Evolutionary conservation across 129 eudicot genomes (phyloP).

Genomic region (Artemisia argyi): DNA sequence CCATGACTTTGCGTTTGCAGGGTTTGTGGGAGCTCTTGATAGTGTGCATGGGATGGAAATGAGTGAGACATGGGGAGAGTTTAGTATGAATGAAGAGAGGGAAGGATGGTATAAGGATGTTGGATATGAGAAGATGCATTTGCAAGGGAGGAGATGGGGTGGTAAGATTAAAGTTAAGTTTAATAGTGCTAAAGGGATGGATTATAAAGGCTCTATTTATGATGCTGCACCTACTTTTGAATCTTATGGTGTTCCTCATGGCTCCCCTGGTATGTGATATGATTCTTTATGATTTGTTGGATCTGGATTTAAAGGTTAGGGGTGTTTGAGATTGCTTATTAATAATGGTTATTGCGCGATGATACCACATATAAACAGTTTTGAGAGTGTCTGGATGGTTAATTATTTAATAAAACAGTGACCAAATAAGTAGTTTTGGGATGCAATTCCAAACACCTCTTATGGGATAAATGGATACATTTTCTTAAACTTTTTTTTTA

Average conservation of each 20-base stretch:
- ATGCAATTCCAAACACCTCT: too few relatives aligned
- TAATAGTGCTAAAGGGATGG: slow-evolving; percentile 58
- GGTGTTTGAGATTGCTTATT: too few relatives aligned
- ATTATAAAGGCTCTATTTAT: slow-evolving; percentile 73
- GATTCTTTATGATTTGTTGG: neutral
- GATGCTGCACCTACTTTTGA: slow-evolving; percentile 84
- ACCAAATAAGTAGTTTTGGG: too few relatives aligned
- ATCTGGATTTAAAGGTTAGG: too few relatives aligned
- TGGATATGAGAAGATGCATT: slow-evolving; percentile 78
- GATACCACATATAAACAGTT: too few relatives aligned
- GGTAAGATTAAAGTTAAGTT: slow-evolving; percentile 54
- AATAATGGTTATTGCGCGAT: too few relatives aligned
- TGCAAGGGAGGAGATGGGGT: slow-evolving; percentile 93
- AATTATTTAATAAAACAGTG: too few relatives aligned
- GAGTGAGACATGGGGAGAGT: slow-evolving; percentile 74
- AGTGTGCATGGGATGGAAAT: slow-evolving; percentile 37
- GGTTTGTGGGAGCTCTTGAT: slow-evolving; percentile 51
- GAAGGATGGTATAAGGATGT: slow-evolving; percentile 82
- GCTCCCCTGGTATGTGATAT: slow-evolving; percentile 63
- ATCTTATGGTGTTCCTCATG: slow-evolving; percentile 90
- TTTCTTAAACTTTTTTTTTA: too few relatives aligned
- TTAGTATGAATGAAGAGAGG: slow-evolving; percentile 55
- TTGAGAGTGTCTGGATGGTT: too few relatives aligned
- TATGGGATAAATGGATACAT: too few relatives aligned
- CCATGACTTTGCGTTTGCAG: slow-evolving; percentile 86